These are phyloP conservation scores for Candida buenavistaensis DNA, from an alignment of 1,139 yeast genomes.

Conservation along the genomic window DNA sequence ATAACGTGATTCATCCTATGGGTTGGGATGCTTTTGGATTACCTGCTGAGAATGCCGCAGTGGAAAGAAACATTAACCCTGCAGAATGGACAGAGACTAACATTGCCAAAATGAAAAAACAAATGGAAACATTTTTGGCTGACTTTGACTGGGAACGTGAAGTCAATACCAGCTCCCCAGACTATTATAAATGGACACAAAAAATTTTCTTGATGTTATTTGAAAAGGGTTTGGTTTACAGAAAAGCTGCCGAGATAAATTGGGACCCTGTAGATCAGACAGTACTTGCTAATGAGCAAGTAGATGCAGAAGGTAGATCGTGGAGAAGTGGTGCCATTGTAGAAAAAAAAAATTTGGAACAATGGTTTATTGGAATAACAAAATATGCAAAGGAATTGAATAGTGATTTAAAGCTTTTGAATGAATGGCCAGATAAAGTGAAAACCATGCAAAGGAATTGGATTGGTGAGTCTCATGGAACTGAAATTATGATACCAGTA, in stretches of 20 bases:
- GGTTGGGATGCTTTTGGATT: conserved; percentile 99
- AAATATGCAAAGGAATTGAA: conserved; percentile 68
- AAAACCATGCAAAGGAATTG: conserved; percentile 89
- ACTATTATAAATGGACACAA: conserved; percentile 92
- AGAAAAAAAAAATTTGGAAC: conserved; percentile 75
- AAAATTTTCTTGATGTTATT: conserved; percentile 71
- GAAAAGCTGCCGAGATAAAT: conserved; percentile 83
- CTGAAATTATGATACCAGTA: conserved; percentile 54
- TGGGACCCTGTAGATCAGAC: conserved; percentile 98
- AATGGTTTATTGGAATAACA: conserved; percentile 93
- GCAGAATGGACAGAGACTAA: conserved; percentile 78
- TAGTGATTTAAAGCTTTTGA: conserved; percentile 57
- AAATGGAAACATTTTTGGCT: conserved; percentile 74
- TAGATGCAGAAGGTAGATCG: conserved; percentile 82
- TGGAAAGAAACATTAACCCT: conserved; percentile 79
- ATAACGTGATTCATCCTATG: conserved; percentile 88
- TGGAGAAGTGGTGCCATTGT: conserved; percentile 98
- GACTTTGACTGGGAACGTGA: conserved; percentile 96
- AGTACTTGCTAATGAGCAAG: conserved; percentile 95
- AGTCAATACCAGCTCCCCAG: conserved; percentile 82
- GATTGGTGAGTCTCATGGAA: conserved; percentile 91
- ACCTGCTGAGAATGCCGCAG: conserved; percentile 98
- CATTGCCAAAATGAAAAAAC: conserved; percentile 79
- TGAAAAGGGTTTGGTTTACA: conserved; percentile 79
- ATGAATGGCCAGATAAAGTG: conserved; percentile 86